Evolutionary conservation across 2,329 filamentous ascomycete species (phyloP), one percentile per base, ranked within the genome.

Genomic region (Sordariomycetes sp.): DNA sequence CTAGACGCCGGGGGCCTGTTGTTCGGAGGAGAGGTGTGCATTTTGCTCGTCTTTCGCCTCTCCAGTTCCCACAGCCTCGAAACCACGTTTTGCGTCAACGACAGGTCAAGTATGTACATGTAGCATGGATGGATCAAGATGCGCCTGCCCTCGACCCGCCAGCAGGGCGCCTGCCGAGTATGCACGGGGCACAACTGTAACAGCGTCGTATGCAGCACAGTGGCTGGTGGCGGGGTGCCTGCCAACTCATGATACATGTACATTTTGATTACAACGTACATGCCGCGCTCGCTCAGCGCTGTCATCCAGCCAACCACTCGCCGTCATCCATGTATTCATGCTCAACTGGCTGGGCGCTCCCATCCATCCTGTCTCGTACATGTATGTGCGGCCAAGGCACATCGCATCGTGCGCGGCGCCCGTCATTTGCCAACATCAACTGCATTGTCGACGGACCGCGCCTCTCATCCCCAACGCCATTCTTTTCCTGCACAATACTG

Each of bases 171-270:
- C n/a, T n/a, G n/a, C n/a, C n/a, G n/a, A n/a, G n/a, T n/a, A n/a
- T n/a, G n/a, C n/a, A 4, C 50, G 22, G 46, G n/a, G 46, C 46
- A 10, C 46, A 14, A 11, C 37, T 40, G 37, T 16, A 40, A 16
- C 37, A 40, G 37, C 12, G 37, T 40, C 12, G 12, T 11, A 40
- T 40, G 37, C 37, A 40, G 10, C 37, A 16, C 37, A 40, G 12
- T 40, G 37, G 37, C 37, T 16, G 18, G 12, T 53, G 50, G 24
- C 50, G 28, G 50, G 6, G 51, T 18, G 25, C n/a, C 51, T 53
- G 54, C 54, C 54, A 56, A 50, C 54, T 56, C 54, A 56, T 50
- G 24, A 28, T 34, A n/a, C n/a, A n/a, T n/a, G n/a, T n/a, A n/a
- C n/a, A n/a, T n/a, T n/a, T n/a, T n/a, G n/a, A n/a, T n/a, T n/a